phyloP scores from a whole-genome alignment of 257 asterid species.

The Solanum clarkiae region DNA sequence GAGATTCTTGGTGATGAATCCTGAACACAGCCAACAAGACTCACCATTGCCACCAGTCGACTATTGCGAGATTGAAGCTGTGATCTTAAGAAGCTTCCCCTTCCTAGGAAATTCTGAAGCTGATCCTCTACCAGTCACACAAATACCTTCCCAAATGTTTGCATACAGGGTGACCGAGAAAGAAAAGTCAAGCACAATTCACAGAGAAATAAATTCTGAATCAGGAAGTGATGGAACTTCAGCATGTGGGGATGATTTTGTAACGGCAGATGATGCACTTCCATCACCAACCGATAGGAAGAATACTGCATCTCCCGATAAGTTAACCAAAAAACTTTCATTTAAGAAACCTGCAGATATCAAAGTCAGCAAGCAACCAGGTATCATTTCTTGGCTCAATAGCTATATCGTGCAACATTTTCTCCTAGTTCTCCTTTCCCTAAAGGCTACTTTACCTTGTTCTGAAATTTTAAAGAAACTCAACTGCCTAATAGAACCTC shows the following conservation, averaged over 20 bases:
- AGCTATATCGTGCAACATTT: neutral
- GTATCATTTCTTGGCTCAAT: conserved; percentile 8
- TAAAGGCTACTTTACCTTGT: neutral
- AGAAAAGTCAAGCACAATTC: conserved; percentile 26
- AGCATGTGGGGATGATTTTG: conserved; percentile 41
- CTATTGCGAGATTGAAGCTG: conserved; percentile 23
- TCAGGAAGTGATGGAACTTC: conserved; percentile 76
- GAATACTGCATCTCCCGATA: conserved; percentile 26
- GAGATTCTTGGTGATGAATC: conserved; percentile 25
- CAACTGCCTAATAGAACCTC: neutral
- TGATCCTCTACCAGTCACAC: conserved; percentile 14
- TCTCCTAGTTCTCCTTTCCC: neutral
- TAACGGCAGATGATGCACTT: conserved; percentile 27
- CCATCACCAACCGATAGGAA: conserved; percentile 36
- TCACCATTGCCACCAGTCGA: conserved; percentile 40
- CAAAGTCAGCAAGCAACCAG: conserved; percentile 43
- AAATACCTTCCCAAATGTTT: conserved; percentile 71
- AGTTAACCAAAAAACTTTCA: conserved; percentile 21
- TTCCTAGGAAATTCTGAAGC: neutral
- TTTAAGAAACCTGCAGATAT: conserved; percentile 29
- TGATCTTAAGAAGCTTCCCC: conserved; percentile 11
- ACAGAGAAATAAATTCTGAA: conserved; percentile 41
- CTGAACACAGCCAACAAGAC: conserved; percentile 48
- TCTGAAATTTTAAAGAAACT: neutral
- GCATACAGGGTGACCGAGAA: conserved; percentile 60